These are phyloP conservation scores for Linum trigynum DNA, from an alignment of 345 rosid genomes.

Conservation along the genomic window DNA sequence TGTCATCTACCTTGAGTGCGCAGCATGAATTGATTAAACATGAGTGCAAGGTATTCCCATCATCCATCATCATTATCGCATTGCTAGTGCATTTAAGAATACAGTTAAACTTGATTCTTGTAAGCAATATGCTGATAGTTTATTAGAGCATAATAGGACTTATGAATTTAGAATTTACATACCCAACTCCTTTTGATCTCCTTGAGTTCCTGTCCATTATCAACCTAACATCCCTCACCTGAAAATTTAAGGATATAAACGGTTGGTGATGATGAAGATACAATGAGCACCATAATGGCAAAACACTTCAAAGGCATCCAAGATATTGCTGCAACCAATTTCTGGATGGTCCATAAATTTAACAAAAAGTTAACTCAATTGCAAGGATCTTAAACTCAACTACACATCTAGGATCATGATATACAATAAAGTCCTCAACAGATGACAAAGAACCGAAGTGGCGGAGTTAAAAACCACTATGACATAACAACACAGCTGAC, in stretches of 20 bases:
- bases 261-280: not conserved
- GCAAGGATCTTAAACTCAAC: slow-evolving; percentile 7
- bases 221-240: slow-evolving; percentile 95
- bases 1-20: slow-evolving; percentile 86
- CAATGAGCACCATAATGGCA: not conserved
- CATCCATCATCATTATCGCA: slow-evolving; percentile 97
- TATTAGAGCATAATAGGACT: slow-evolving; percentile 23
- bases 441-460: slow-evolving; percentile 22
- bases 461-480: slow-evolving; percentile 12
- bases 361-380: slow-evolving; percentile 6
- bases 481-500: slow-evolving; percentile 10
- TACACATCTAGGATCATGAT: slow-evolving; percentile 19
- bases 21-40: slow-evolving; percentile 96
- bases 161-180: slow-evolving; percentile 24
- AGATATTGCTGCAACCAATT: not conserved
- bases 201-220: slow-evolving; percentile 97
- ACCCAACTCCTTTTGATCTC: slow-evolving; percentile 98
- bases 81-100: slow-evolving; percentile 93
- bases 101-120: slow-evolving; percentile 77
- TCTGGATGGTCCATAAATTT: not conserved
- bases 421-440: slow-evolving; percentile 16
- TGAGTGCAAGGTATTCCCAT: slow-evolving; percentile 85
- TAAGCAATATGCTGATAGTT: slow-evolving; percentile 40
- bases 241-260: slow-evolving; percentile 19
- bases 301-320: not conserved